Evolutionary conservation across 768 basidiomycete species (phyloP).

Genomic region (Cystobasidiopsis lactophilus): DNA sequence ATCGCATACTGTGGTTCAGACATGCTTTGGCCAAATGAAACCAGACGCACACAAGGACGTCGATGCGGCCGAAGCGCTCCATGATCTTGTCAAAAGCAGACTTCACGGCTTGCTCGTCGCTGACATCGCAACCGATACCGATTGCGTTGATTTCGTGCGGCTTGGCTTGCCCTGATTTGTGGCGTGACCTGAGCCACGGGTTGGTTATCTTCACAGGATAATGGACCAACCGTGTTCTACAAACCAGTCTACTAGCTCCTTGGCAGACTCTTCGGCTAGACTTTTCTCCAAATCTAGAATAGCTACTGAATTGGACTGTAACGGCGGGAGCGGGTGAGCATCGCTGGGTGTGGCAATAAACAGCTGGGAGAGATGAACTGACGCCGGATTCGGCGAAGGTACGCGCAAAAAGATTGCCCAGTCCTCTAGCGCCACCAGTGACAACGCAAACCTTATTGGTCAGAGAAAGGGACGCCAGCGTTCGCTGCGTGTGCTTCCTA

Average conservation of each 20-base stretch:
- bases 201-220: too few species aligned
- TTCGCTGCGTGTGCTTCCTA: conserved; percentile 27
- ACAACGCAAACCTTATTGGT: conserved; percentile 72
- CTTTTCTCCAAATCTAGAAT: conserved; percentile 57
- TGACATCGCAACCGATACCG: conserved; percentile 69
- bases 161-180: too few species aligned
- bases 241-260: conserved; percentile 41
- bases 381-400: conserved; percentile 79
- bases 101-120: conserved; percentile 56
- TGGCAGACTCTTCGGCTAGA: conserved; percentile 45
- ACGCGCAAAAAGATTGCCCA: conserved; percentile 74
- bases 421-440: conserved; percentile 76
- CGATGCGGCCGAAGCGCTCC: conserved; percentile 46
- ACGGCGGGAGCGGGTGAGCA: too few species aligned
- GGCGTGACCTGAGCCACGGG: too few species aligned
- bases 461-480: conserved; percentile 57
- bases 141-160: conserved; percentile 41
- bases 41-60: conserved; percentile 46
- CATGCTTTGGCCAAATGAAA: background rate
- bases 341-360: too few species aligned
- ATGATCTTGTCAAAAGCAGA: conserved; percentile 43
- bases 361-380: too few species aligned
- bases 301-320: conserved; percentile 51
- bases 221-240: conserved; percentile 31
- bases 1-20: background rate